phyloP scores from a whole-genome alignment of 805 yeast species.

The Lipomyces lipofer region DNA sequence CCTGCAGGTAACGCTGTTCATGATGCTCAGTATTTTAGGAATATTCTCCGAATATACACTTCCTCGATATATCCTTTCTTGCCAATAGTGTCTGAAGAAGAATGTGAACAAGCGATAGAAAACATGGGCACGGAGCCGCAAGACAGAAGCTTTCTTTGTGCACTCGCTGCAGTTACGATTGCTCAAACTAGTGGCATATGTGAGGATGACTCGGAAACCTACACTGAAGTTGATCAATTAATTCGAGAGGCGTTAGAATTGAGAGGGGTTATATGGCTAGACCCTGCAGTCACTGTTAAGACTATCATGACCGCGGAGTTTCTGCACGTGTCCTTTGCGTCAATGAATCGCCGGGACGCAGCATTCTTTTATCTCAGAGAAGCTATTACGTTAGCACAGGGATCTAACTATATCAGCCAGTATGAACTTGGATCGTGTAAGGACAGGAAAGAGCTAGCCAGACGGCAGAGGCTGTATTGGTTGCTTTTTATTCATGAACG shows the following conservation, averaged over 20 bases:
- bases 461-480: constrained; percentile 1
- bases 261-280: not conserved
- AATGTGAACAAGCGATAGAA: not conserved
- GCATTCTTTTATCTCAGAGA: not conserved
- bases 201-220: not conserved
- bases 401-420: not conserved
- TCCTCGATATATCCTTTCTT: not conserved
- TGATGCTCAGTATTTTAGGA: not conserved
- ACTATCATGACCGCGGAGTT: not conserved
- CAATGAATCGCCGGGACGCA: not conserved
- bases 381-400: not conserved
- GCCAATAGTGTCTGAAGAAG: not conserved
- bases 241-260: not conserved
- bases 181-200: not conserved
- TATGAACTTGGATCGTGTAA: not conserved
- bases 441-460: not conserved
- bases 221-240: not conserved
- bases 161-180: not conserved
- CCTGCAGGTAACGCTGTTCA: not conserved
- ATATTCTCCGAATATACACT: not conserved
- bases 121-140: constrained; percentile 1
- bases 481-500: not conserved
- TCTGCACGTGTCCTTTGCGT: not conserved
- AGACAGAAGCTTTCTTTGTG: not conserved
- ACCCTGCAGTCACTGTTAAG: not conserved